Percentiles rank a stretch among this genome's conserved stretches.
These are phyloP conservation scores for Boletus rubropictus DNA, from an alignment of 768 basidiomycete genomes.

Conservation along the genomic window DNA sequence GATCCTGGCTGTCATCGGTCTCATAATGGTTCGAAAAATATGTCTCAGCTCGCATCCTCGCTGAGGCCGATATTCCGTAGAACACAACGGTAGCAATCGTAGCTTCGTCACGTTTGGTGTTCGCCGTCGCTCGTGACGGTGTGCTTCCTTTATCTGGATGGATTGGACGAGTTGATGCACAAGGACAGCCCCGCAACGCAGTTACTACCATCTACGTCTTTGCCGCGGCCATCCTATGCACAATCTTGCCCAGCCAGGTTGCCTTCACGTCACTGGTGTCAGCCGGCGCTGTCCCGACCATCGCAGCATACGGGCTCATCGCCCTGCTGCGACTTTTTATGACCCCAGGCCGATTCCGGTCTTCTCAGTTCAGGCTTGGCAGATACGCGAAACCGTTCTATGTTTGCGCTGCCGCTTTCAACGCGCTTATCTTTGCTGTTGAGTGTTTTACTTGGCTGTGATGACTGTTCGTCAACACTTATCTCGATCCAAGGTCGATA, in stretches of 20 bases:
- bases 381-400: slow-evolving; percentile 65
- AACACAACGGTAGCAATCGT: slow-evolving; percentile 86
- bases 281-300: slow-evolving; percentile 80
- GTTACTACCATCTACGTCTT: slow-evolving; percentile 85
- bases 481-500: slow-evolving; percentile 50
- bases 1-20: slow-evolving; percentile 72
- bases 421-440: slow-evolving; percentile 67
- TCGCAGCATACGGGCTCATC: slow-evolving; percentile 84
- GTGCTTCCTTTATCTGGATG: slow-evolving; percentile 78
- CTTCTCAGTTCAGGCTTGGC: slow-evolving; percentile 70
- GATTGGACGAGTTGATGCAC: slow-evolving; percentile 68
- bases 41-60: background rate
- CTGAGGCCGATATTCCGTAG: slow-evolving; percentile 31
- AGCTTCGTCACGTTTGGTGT: slow-evolving; percentile 82
- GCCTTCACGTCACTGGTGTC: slow-evolving; percentile 90
- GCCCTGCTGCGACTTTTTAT: slow-evolving; percentile 67
- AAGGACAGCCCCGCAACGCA: slow-evolving; percentile 77
- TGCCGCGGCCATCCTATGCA: slow-evolving; percentile 69
- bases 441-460: slow-evolving; percentile 25
- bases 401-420: slow-evolving; percentile 61
- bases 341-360: slow-evolving; percentile 70
- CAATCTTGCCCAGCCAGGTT: slow-evolving; percentile 83
- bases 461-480: slow-evolving; percentile 1
- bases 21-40: slow-evolving; percentile 59
- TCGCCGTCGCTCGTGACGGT: slow-evolving; percentile 92